A percentile compares a stretch with the other conserved stretches of the same genome.
phyloP scores from a whole-genome alignment of 1,284 basidiomycete species.

The Cryptococcus maquisensis region DNA sequence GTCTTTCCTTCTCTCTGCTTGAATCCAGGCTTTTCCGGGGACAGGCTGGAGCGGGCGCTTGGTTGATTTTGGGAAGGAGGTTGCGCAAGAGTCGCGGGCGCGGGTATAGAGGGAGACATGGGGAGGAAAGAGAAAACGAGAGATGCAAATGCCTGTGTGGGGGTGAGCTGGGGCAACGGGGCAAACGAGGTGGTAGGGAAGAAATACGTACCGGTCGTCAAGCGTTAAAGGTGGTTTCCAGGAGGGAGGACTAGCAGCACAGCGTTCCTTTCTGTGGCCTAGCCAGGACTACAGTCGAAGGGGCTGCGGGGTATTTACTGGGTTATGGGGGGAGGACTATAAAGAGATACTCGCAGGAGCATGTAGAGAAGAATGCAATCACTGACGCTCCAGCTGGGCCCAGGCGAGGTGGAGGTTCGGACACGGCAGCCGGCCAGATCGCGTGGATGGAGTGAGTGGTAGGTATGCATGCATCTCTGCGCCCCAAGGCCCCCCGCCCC shows the following conservation, averaged over 20 bases:
- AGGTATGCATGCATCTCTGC: too few species aligned
- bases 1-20: constrained; percentile 41
- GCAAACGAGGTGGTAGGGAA: neutral
- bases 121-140: neutral
- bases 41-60: constrained; percentile 6
- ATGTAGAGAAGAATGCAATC: too few species aligned
- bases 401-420: too few species aligned
- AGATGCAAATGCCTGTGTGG: neutral
- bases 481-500: too few species aligned
- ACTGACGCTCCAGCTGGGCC: too few species aligned
- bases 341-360: too few species aligned
- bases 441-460: too few species aligned
- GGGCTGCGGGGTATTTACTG: too few species aligned
- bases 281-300: too few species aligned
- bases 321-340: too few species aligned
- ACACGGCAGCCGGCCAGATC: too few species aligned
- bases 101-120: neutral
- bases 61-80: neutral
- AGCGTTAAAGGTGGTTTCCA: neutral
- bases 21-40: constrained; percentile 11
- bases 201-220: neutral
- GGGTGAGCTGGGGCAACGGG: neutral
- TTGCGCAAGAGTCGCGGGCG: neutral
- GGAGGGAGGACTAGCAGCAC: neutral
- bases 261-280: too few species aligned